A percentile compares a stretch with the other conserved stretches of the same genome.
Conservation (phyloP, 179 eudicot genomes). For the Corrigiola litoralis region DNA sequence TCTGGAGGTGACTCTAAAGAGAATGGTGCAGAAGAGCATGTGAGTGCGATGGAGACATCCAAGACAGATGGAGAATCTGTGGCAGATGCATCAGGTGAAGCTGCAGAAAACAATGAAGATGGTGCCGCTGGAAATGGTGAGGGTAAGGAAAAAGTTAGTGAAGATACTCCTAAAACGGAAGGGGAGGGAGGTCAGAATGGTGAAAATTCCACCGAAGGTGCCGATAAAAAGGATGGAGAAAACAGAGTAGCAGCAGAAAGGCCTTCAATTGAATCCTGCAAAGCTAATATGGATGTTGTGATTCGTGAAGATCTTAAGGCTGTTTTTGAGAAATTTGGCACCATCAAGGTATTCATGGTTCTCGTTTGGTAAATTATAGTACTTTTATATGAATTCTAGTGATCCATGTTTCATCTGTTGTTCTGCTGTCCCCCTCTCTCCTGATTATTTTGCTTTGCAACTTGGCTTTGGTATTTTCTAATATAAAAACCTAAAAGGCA, state of each 20-base stretch:
- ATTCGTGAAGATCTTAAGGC: conserved; percentile 82
- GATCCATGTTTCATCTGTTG: not conserved
- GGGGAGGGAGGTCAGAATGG: conserved; percentile 38
- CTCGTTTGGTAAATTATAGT: too few relatives aligned
- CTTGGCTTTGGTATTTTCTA: too few relatives aligned
- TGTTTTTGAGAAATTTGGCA: conserved; percentile 66
- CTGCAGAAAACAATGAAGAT: conserved; percentile 15
- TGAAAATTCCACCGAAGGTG: conserved; percentile 35
- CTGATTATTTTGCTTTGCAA: too few relatives aligned
- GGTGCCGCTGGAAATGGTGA: conserved; percentile 23
- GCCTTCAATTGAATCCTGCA: conserved; percentile 26
- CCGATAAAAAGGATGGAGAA: conserved; percentile 28
- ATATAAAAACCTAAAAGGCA: too few relatives aligned
- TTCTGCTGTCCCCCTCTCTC: too few relatives aligned
- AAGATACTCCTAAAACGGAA: conserved; percentile 38
- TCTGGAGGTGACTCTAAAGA: conserved; percentile 34
- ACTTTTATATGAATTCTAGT: not conserved
- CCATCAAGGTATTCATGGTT: conserved; percentile 59
- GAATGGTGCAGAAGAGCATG: conserved; percentile 34
- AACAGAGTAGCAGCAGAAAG: conserved; percentile 29
- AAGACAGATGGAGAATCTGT: conserved; percentile 32
- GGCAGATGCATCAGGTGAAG: conserved; percentile 23
- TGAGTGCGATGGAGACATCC: conserved; percentile 23
- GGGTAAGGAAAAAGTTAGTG: conserved; percentile 37
- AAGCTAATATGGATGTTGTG: conserved; percentile 60